Percentiles rank a stretch among this genome's conserved stretches.
Conservation (phyloP, 1,139 yeast genomes). For the Geotrichum aggregatum region DNA sequence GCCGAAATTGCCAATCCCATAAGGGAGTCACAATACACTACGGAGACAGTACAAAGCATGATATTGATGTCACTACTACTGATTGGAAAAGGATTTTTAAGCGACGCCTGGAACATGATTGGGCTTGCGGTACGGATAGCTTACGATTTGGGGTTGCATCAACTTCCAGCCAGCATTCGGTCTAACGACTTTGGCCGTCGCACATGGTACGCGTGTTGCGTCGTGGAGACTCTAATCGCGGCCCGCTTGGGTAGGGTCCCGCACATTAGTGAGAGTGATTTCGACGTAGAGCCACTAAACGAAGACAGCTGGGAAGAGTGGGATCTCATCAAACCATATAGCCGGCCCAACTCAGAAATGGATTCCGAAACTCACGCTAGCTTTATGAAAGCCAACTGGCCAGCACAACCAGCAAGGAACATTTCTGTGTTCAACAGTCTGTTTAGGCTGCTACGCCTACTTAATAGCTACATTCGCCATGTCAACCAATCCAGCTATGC, state of each 20-base stretch:
- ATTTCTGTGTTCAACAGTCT: conserved; percentile 24
- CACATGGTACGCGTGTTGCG: conserved; percentile 27
- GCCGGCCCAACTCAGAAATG: neutral
- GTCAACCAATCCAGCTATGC: conserved; percentile 14
- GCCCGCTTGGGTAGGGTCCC: conserved; percentile 25
- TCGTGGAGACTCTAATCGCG: conserved; percentile 26
- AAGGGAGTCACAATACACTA: neutral
- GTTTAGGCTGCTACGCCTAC: conserved; percentile 19
- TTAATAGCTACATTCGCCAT: conserved; percentile 20
- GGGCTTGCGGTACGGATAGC: conserved; percentile 25
- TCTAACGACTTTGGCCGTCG: conserved; percentile 19
- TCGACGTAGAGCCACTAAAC: conserved; percentile 19
- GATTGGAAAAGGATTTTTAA: conserved; percentile 22
- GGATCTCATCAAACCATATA: conserved; percentile 16
- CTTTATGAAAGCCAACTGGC: conserved; percentile 16
- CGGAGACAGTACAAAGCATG: conserved; percentile 14
- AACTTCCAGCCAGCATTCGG: neutral
- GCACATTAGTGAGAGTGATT: conserved; percentile 22
- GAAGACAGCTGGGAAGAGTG: conserved; percentile 26
- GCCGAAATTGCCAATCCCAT: neutral
- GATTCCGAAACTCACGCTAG: conserved; percentile 1
- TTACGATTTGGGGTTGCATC: conserved; percentile 21
- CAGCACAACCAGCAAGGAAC: conserved; percentile 21
- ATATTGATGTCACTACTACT: conserved; percentile 20
- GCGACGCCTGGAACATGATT: conserved; percentile 23